Evolutionary conservation across 805 yeast genomes (phyloP).

Genomic region (Metschnikowia colocasiae): DNA sequence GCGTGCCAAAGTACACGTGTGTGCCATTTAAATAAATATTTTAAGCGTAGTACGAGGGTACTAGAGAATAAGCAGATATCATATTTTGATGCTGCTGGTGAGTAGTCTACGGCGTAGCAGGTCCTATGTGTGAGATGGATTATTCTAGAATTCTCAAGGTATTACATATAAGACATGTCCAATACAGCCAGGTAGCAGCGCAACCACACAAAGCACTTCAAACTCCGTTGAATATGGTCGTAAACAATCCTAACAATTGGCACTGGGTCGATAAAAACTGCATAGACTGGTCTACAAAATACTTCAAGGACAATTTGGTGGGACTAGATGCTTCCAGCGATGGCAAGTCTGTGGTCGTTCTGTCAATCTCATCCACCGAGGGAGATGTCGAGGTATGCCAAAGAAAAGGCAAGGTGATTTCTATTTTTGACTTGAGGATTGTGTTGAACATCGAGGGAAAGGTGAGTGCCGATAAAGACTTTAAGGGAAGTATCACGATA

Average conservation of each 20-base stretch:
- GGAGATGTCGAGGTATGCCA: constrained; percentile 98
- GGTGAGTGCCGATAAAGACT: constrained; percentile 25
- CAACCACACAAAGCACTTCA: neutral
- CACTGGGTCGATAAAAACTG: constrained; percentile 99
- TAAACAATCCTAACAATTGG: constrained; percentile 97
- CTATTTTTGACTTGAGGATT: constrained; percentile 77
- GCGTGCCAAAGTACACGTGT: neutral
- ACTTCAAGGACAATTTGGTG: constrained; percentile 60
- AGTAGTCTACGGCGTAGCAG: neutral
- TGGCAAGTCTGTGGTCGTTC: constrained; percentile 32
- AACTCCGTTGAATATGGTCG: constrained; percentile 61
- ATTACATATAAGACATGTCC: constrained; percentile 1
- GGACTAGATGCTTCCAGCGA: constrained; percentile 42
- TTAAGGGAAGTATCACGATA: constrained; percentile 69
- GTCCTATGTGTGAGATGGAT: neutral
- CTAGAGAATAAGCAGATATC: neutral
- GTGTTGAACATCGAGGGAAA: constrained; percentile 56
- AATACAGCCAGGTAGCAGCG: neutral
- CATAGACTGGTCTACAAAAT: constrained; percentile 80
- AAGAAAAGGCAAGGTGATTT: constrained; percentile 93
- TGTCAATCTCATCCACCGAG: constrained; percentile 57
- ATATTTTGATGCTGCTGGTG: neutral
- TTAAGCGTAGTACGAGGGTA: neutral
- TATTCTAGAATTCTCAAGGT: constrained; percentile 6
- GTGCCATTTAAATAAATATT: neutral